Base-by-base conservation (phyloP, 75 land plant species). In the Selaginella tamariscina region DNA sequence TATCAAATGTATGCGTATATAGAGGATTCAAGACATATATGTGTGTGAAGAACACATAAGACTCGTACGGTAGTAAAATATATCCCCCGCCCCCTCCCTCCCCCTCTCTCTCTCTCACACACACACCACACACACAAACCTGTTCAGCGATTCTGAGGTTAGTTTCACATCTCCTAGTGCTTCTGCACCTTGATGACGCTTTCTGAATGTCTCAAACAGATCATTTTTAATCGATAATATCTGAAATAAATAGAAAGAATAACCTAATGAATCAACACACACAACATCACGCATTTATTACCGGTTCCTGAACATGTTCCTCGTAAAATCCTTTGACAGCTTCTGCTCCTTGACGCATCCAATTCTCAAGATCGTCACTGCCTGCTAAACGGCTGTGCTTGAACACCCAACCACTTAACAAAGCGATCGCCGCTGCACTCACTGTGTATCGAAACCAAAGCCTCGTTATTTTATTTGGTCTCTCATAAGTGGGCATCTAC, bases 181-280 rank as follows among this genome's bases (percentile, higher is more conserved):
- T 76, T 78, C 88, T 1, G 82, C 82, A 32, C 88, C 85, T 65
- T 83, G 81, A 64, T 90, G 88, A 56, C 98, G 88, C 70, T 76
- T 89, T 55, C 80, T 79, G 62, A 93, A 93, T 57, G 98, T 93
- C 49, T 89, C 96, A 85, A 93, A 89, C 44, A 93, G 86, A 30
- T 93, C 98, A 72, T 85, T 88, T 72, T 91, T 81, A 55, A 93
- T 93, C 2, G 98, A 83, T 30, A 90, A 32, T 68, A 92, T 64
- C 97, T 92, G 97, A 70, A 32, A 60, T 8, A 11, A 54, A 18
- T 1, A 54, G 28, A 18, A 27, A 29, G 11, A 64, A 30, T 24
- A 64, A 27, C 24, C 44, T 22, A 23, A 66, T 2, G 44, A 13
- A 29, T 66, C 9, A 54, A 1, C 24, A 56, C 56, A 27, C 24